These are phyloP conservation scores for Primulina eburnea DNA, from an alignment of 257 asterid species.

Conservation along the genomic window DNA sequence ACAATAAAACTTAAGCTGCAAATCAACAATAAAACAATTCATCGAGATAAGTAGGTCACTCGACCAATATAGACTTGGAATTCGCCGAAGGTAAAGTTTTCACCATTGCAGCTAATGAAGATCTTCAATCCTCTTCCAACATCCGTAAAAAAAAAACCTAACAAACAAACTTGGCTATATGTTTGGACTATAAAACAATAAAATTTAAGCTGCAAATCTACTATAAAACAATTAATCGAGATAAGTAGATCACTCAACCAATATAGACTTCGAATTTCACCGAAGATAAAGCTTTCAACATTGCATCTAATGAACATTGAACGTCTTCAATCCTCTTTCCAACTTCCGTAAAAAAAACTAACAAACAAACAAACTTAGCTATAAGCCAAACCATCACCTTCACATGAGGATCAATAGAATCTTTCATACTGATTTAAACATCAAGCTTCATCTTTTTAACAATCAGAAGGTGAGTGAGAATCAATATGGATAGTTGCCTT, in stretches of 20 bases:
- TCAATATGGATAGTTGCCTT: background rate
- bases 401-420: background rate
- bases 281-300: conserved; percentile 6
- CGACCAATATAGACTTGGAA: conserved; percentile 15
- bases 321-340: background rate
- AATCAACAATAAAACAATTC: background rate
- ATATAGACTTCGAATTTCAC: conserved; percentile 10
- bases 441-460: background rate
- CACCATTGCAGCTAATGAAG: conserved; percentile 16
- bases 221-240: conserved; percentile 6
- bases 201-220: conserved; percentile 1
- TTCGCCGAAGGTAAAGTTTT: conserved; percentile 4
- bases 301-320: conserved; percentile 4
- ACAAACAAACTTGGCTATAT: no score
- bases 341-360: background rate
- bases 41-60: conserved; percentile 14
- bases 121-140: background rate
- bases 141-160: background rate
- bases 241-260: conserved; percentile 16
- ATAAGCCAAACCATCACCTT: background rate
- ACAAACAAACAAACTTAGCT: no score
- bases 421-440: background rate
- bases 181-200: background rate
- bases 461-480: background rate
- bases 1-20: conserved; percentile 14